These are phyloP conservation scores for Nitzschia putrida DNA, from an alignment of 108 stramenopile species.

Conservation along the genomic window DNA sequence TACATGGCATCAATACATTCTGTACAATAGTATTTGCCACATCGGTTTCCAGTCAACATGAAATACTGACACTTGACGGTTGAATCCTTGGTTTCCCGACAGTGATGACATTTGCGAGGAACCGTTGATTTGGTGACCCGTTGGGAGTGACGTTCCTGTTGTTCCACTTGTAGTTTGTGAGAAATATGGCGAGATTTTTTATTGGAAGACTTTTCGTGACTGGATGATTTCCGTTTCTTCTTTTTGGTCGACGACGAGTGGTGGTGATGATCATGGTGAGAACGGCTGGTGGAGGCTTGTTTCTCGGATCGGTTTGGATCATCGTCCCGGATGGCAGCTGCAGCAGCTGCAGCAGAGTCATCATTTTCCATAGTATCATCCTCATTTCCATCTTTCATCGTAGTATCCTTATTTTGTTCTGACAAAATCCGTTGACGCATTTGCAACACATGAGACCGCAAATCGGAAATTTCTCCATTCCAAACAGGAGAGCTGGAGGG, in stretches of 20 bases:
- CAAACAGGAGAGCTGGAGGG: neutral
- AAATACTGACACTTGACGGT: neutral
- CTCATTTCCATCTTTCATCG: neutral
- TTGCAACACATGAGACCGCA: neutral
- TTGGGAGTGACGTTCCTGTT: too few relatives aligned
- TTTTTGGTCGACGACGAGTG: too few relatives aligned
- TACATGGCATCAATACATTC: neutral
- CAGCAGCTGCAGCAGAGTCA: neutral
- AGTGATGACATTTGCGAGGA: neutral
- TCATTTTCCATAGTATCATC: neutral
- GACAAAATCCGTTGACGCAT: neutral
- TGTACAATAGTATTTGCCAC: neutral
- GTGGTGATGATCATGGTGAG: too few relatives aligned
- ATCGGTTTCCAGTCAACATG: neutral
- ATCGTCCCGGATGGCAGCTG: too few relatives aligned
- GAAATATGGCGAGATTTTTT: too few relatives aligned
- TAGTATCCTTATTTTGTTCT: neutral
- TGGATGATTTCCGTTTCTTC: too few relatives aligned
- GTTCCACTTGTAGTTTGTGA: too few relatives aligned
- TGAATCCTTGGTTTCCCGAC: neutral
- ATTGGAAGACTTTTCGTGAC: too few relatives aligned
- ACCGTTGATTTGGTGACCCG: neutral
- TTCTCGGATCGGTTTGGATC: too few relatives aligned
- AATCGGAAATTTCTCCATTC: neutral
- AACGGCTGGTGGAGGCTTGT: too few relatives aligned